A percentile compares a stretch with the other conserved stretches of the same genome.
phyloP scores from a whole-genome alignment of 495 filamentous ascomycete species.

The Cudoniella acicularis region DNA sequence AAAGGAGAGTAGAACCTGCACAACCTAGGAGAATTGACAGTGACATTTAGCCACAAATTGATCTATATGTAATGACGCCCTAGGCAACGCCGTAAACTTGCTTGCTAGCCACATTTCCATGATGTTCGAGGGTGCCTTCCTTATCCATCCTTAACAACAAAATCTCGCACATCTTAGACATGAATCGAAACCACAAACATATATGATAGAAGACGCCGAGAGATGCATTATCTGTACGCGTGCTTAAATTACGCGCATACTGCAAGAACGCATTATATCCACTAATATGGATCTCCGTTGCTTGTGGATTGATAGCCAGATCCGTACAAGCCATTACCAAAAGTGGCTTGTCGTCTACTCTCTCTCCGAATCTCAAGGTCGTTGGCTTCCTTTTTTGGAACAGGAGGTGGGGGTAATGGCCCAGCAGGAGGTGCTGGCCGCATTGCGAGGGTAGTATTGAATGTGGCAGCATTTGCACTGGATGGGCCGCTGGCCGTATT shows the following conservation, averaged over 20 bases:
- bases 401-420: conserved; percentile 39
- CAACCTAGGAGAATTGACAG: no score
- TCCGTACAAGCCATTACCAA: conserved; percentile 29
- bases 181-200: background rate
- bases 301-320: conserved; percentile 18
- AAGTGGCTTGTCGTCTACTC: conserved; percentile 35
- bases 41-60: background rate
- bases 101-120: background rate
- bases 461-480: conserved; percentile 23
- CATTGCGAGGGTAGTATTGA: conserved; percentile 44
- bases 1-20: no score
- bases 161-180: background rate
- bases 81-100: conserved; percentile 18
- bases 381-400: conserved; percentile 38
- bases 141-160: background rate
- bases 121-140: background rate
- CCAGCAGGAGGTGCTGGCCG: conserved; percentile 42
- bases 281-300: conserved; percentile 3
- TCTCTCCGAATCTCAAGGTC: conserved; percentile 36
- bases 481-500: conserved; percentile 18
- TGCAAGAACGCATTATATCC: no score
- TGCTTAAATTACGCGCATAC: no score
- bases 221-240: background rate
- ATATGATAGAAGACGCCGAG: background rate
- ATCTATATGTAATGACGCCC: conserved; percentile 11